Evolutionary conservation across 1,284 basidiomycete genomes (phyloP).

Genomic region (Meira miltonrushii): DNA sequence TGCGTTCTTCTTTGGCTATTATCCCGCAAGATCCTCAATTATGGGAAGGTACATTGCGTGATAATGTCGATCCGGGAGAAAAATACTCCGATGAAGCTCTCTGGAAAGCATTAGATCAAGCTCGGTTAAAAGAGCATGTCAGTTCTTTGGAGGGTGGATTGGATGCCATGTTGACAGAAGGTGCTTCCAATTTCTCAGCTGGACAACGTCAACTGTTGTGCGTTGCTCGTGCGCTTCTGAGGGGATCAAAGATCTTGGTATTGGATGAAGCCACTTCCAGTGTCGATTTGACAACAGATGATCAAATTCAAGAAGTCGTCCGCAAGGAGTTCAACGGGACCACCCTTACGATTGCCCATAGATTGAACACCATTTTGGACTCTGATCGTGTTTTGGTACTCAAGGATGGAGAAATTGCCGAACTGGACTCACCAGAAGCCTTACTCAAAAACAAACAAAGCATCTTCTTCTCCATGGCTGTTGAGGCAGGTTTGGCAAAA

Average conservation of each 20-base stretch:
- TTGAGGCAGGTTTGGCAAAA: conserved; percentile 42
- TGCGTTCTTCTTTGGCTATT: conserved; percentile 64
- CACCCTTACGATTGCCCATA: conserved; percentile 62
- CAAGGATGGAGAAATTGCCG: conserved; percentile 68
- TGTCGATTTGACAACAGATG: conserved; percentile 81
- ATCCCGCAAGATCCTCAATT: conserved; percentile 72
- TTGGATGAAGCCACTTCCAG: conserved; percentile 70
- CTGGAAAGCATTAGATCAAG: conserved; percentile 73
- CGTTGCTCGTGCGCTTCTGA: conserved; percentile 50
- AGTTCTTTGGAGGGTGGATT: conserved; percentile 67
- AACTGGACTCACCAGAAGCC: conserved; percentile 68
- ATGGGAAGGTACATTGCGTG: conserved; percentile 78
- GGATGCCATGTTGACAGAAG: conserved; percentile 72
- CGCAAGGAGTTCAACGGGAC: conserved; percentile 56
- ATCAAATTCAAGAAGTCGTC: conserved; percentile 75
- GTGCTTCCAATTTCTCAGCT: conserved; percentile 70
- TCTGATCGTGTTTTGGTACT: conserved; percentile 79
- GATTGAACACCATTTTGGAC: conserved; percentile 84
- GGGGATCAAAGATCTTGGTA: conserved; percentile 71
- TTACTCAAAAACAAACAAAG: conserved; percentile 60
- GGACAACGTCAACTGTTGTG: conserved; percentile 65
- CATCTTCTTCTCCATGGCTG: conserved; percentile 50
- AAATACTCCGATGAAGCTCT: conserved; percentile 68
- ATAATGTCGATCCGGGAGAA: conserved; percentile 73
- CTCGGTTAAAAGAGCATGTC: conserved; percentile 66